Evolutionary conservation across 495 filamentous ascomycete species (phyloP), one percentile per base, ranked within the genome.

Genomic region (Xylaria longipes): DNA sequence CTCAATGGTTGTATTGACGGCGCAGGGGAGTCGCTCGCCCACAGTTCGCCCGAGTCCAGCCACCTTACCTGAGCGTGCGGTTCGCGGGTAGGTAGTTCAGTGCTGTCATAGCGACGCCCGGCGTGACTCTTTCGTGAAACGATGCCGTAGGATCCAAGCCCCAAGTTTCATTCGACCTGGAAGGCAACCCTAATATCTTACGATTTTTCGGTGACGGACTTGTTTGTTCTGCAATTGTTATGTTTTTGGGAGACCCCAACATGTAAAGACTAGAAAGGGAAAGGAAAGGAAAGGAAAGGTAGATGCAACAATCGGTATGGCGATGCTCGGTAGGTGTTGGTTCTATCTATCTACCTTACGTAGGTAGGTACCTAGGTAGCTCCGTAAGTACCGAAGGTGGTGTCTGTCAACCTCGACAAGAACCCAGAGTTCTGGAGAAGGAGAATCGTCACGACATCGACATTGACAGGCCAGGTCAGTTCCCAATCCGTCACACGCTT

Each of bases 41-140:
- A 12, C n/a, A 37, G 31, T 63, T 63, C 37, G 37, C 60, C 60
- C 35, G 37, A 43, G 60, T 27, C 35, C n/a, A 25, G 33, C 35
- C 27, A 61, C 27, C 58, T 22, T 15, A 25, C 58, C 33, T 61
- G n/a, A 11, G 58, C 35, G 17, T 37, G 25, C 31, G 20, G 35
- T 35, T 58, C 29, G 7, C 54, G 15, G 54, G 14, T 20, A 58
- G 54, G 57, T 37, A 37, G 57, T 37, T 37, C 31, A 22, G 7
- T 60, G 57, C 57, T 60, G 31, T 60, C 57, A 60, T 17, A n/a
- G 31, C 31, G 31, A 37, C 20, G 33, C 33, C 33, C 57, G 56
- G 17, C 22, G 20, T 60, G 57, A 60, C 57, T 60, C 57, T 37
- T 58, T 58, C 20, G 57, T 60, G 57, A 37, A 60, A 60, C 57